phyloP scores from a whole-genome alignment of 1,284 basidiomycete species.

The Boletus austroedulis region DNA sequence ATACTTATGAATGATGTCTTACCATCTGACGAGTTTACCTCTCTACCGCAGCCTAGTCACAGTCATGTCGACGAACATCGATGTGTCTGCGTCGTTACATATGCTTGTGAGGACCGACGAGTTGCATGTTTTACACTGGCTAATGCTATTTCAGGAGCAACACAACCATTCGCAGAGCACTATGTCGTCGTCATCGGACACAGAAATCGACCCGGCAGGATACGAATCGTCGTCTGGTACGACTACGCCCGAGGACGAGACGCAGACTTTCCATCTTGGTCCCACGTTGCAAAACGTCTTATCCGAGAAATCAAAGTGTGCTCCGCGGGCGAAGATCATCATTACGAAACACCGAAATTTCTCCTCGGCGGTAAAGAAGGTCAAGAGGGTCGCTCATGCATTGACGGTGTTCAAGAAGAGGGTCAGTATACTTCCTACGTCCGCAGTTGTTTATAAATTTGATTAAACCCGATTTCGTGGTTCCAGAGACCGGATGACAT shows the following conservation, averaged over 20 bases:
- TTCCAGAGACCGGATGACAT: constrained; percentile 25
- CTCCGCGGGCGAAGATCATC: constrained; percentile 5
- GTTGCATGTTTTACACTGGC: neutral
- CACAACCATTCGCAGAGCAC: constrained; percentile 24
- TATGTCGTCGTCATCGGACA: constrained; percentile 24
- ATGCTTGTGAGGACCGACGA: constrained; percentile 12
- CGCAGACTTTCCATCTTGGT: constrained; percentile 23
- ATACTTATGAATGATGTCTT: neutral
- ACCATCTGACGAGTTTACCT: neutral
- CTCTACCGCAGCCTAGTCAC: neutral
- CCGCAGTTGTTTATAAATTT: neutral
- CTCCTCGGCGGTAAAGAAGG: constrained; percentile 21
- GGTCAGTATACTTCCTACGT: constrained; percentile 8
- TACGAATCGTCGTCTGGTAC: constrained; percentile 33
- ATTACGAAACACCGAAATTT: constrained; percentile 18
- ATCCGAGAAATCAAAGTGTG: constrained; percentile 4
- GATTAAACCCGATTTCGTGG: neutral
- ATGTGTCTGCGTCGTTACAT: constrained; percentile 15
- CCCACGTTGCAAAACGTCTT: constrained; percentile 8
- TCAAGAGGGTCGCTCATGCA: constrained; percentile 22
- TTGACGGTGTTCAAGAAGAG: constrained; percentile 28
- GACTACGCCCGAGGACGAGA: constrained; percentile 35
- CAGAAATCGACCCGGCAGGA: constrained; percentile 20
- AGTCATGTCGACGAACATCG: constrained; percentile 15
- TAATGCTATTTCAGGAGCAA: constrained; percentile 14